Percentiles rank a stretch among this genome's conserved stretches.
Evolutionary conservation across 371 early-diverging fungal species (phyloP).

Genomic region (Apophysomyces ossiformis): DNA sequence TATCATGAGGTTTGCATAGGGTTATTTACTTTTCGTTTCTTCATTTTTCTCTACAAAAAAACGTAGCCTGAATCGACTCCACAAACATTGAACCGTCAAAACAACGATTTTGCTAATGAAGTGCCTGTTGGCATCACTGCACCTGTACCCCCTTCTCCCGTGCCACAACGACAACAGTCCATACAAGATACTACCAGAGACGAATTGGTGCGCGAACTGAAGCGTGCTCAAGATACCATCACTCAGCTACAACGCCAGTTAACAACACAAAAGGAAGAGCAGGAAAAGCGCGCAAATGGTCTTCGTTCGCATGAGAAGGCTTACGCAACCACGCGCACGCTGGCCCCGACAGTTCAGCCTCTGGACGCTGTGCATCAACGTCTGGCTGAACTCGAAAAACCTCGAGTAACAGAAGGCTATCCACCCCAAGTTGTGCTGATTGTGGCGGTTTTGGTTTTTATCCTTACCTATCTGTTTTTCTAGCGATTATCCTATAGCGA

Average conservation of each 20-base stretch:
- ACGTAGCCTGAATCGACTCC: no score
- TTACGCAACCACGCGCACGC: not conserved
- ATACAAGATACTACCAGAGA: not conserved
- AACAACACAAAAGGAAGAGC: not conserved
- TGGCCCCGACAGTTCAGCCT: not conserved
- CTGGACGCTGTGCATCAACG: slow-evolving; percentile 7
- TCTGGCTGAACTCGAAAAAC: slow-evolving; percentile 9
- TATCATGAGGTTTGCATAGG: not conserved
- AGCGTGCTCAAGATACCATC: not conserved
- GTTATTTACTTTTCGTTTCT: no score
- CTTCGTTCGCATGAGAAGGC: not conserved
- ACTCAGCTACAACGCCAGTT: not conserved
- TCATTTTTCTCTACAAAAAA: no score
- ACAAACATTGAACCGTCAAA: no score
- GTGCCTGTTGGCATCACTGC: not conserved
- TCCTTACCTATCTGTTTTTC: slow-evolving; percentile 16
- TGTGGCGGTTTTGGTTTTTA: slow-evolving; percentile 6
- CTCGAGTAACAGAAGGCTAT: slow-evolving; percentile 13
- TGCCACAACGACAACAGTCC: slow-evolving; percentile 7
- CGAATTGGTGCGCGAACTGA: slow-evolving; percentile 4
- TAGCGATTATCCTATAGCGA: not conserved
- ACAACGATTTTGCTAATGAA: not conserved
- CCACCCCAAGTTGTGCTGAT: slow-evolving; percentile 17
- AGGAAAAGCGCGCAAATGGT: not conserved
- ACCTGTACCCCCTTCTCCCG: not conserved